phyloP scores from a whole-genome alignment of 1,139 yeast genomes.

The Suhomyces maxii region DNA sequence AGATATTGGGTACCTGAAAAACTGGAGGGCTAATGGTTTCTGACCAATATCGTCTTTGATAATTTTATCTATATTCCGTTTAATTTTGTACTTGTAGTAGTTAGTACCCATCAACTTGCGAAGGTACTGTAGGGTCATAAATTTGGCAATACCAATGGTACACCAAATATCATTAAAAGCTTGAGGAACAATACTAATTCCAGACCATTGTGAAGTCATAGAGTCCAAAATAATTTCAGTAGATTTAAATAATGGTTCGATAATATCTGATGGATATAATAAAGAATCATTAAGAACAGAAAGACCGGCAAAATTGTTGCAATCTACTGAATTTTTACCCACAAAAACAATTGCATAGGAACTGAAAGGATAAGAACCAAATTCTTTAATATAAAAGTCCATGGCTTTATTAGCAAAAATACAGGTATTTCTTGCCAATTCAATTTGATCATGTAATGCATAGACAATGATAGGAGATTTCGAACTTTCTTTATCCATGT shows the following conservation, averaged over 20 bases:
- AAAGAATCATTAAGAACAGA: conserved; percentile 64
- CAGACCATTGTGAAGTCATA: conserved; percentile 90
- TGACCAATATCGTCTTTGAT: conserved; percentile 77
- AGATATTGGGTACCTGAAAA: conserved; percentile 67
- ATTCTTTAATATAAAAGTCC: conserved; percentile 82
- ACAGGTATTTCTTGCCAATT: conserved; percentile 71
- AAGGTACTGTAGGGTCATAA: conserved; percentile 75
- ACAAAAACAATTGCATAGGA: conserved; percentile 79
- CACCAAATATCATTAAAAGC: conserved; percentile 89
- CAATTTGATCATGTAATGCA: conserved; percentile 55
- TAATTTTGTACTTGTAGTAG: conserved; percentile 72
- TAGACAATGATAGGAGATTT: conserved; percentile 57
- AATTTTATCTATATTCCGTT: conserved; percentile 61
- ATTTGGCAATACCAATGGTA: conserved; percentile 80
- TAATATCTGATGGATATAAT: conserved; percentile 71
- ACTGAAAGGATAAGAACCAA: conserved; percentile 90
- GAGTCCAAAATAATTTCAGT: conserved; percentile 71
- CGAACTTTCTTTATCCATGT: conserved; percentile 33
- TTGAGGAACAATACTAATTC: conserved; percentile 84
- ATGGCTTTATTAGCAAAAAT: conserved; percentile 74
- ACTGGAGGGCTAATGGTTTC: conserved; percentile 75
- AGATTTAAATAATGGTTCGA: conserved; percentile 75
- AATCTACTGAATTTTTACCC: conserved; percentile 50
- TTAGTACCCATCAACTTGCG: conserved; percentile 77
- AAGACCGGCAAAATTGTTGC: conserved; percentile 74